A percentile compares a stretch with the other conserved stretches of the same genome.
Conservation (phyloP, 768 basidiomycete genomes). For the Leccinellum albellum region DNA sequence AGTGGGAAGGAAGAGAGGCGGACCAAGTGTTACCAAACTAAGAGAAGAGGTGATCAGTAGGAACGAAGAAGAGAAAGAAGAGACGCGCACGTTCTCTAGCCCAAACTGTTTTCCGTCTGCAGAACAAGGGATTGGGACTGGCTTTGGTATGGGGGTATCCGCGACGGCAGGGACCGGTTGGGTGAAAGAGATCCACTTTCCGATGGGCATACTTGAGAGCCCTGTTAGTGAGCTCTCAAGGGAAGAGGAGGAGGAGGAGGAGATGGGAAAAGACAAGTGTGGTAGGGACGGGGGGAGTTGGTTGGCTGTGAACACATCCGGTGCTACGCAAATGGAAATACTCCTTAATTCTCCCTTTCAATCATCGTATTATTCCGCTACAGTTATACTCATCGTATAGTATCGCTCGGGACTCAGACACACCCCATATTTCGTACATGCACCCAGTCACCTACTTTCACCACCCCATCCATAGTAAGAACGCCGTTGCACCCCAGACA, state of each 20-base stretch:
- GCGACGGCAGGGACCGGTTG: conserved; percentile 17
- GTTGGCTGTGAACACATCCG: conserved; percentile 2
- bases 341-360: too few relatives aligned
- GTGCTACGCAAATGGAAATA: conserved; percentile 11
- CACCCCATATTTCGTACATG: conserved; percentile 41
- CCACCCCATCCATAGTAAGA: conserved; percentile 44
- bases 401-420: too few relatives aligned
- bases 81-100: conserved; percentile 83
- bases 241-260: not conserved
- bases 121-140: conserved; percentile 39
- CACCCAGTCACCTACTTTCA: conserved; percentile 62
- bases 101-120: conserved; percentile 89
- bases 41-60: conserved; percentile 6
- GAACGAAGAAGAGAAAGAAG: conserved; percentile 1
- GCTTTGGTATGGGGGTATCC: conserved; percentile 28
- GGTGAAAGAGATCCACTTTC: conserved; percentile 37
- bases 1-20: conserved; percentile 17
- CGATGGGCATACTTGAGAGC: conserved; percentile 32
- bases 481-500: conserved; percentile 70
- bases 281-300: not conserved
- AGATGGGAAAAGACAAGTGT: not conserved
- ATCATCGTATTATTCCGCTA: not conserved
- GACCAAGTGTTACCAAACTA: conserved; percentile 98
- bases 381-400: not conserved
- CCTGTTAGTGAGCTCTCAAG: too few relatives aligned